Evolutionary conservation across 2,329 filamentous ascomycete species (phyloP), one percentile per base, ranked within the genome.

Genomic region (Monosporascus sp.): DNA sequence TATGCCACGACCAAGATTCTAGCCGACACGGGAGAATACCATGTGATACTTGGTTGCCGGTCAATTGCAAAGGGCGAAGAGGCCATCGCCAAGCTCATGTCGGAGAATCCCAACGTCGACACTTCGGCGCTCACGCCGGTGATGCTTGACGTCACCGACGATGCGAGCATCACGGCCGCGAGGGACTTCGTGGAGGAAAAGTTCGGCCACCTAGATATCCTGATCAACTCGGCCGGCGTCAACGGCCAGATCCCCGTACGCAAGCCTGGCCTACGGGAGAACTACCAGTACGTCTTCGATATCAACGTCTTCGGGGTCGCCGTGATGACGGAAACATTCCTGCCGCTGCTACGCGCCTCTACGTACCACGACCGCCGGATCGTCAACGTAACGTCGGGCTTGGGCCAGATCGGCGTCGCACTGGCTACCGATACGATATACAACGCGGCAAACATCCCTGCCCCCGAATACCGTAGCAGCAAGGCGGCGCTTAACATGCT

Each of bases 401-500:
- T 50, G 14, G 52, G 48, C n/a, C 37, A 16, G 24, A 26, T 54
- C 22, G 24, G 20, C 26, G 27, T 53, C 1, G 37, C 51, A 5
- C 6, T 9, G n/a, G 24, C 20, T 5, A 9, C 24, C 1, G 35
- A 19, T 7, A 37, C n/a, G 7, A 7, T 48, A 8, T 50, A 19
- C 48, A 38, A 35, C n/a, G 40, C 19, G 9, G 17, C 14, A 9
- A 31, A 24, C 14, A 5, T 9, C 7, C 35, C n/a, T 14, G 48
- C 20, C 1, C 48, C 38, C 8, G 35, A 22, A 3, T 54, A 54
- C 20, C 38, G 52, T 5, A 41, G n/a, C 16, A 51, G 48, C 52
- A 54, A 54, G 48, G 38, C 52, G n/a, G 52, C 52, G 5, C 24
- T 48, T 46, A 50, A 54, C 48, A 54, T 54, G 52, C 26, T 51